Percentiles rank a stretch among this genome's conserved stretches.
These are phyloP conservation scores for Beauveria varroae DNA, from an alignment of 2,329 filamentous ascomycete genomes.

Conservation along the genomic window DNA sequence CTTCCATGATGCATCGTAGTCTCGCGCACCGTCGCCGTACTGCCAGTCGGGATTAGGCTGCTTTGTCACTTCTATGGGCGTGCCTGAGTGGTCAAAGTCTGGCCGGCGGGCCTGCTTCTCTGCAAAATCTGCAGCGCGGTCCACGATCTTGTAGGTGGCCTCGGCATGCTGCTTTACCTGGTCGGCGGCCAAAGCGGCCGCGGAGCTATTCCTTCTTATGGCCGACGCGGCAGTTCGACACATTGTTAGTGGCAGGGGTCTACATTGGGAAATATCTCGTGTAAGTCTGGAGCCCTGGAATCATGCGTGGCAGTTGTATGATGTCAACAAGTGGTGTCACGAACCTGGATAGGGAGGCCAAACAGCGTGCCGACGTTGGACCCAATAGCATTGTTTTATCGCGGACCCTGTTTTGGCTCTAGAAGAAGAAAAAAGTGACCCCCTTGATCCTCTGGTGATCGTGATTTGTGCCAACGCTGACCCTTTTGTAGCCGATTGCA, in stretches of 20 bases:
- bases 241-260: not conserved
- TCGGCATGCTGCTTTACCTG: conserved; percentile 11
- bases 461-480: not conserved
- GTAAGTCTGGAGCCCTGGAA: not conserved
- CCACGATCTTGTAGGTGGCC: conserved; percentile 17
- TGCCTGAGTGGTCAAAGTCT: conserved; percentile 18
- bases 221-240: not conserved
- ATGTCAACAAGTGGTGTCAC: not conserved
- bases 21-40: conserved; percentile 28
- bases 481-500: conserved; percentile 3
- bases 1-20: conserved; percentile 23
- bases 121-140: conserved; percentile 18
- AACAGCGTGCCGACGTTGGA: not conserved
- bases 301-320: not conserved
- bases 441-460: not conserved
- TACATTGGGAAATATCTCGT: not conserved
- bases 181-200: not conserved
- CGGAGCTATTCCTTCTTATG: not conserved
- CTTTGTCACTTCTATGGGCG: conserved; percentile 20
- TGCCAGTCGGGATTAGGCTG: conserved; percentile 41
- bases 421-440: not conserved
- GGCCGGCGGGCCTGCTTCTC: conserved; percentile 18
- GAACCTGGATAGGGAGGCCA: not conserved
- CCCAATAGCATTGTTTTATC: not conserved
- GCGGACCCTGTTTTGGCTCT: not conserved